Percentiles rank a stretch among this genome's conserved stretches.
Evolutionary conservation across 495 filamentous ascomycete genomes (phyloP).

Genomic region (Parachaetomium inaequale): DNA sequence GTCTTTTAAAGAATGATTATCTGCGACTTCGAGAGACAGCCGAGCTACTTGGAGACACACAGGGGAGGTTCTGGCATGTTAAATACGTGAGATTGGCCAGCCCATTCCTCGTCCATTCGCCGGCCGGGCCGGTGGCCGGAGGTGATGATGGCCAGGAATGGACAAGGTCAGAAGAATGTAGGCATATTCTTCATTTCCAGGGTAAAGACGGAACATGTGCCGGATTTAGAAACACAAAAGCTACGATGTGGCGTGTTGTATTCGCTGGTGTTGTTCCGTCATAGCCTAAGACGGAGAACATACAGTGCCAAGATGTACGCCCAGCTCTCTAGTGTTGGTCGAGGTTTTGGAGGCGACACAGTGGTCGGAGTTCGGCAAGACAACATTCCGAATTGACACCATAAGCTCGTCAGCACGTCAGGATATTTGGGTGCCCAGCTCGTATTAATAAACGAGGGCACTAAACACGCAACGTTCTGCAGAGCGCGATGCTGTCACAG

Average conservation of each 20-base stretch:
- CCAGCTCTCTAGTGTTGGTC: neutral
- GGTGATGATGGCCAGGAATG: neutral
- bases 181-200: conserved; percentile 4
- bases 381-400: conserved; percentile 1
- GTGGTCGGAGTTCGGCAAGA: neutral
- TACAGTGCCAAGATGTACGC: neutral
- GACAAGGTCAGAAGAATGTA: neutral
- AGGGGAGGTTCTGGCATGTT: conserved; percentile 2
- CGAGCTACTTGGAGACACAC: neutral
- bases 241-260: conserved; percentile 4
- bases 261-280: neutral
- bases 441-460: neutral
- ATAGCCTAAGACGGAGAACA: conserved; percentile 15
- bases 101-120: neutral
- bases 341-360: neutral
- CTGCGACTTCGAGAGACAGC: neutral
- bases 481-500: neutral
- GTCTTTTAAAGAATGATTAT: neutral
- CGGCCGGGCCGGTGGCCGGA: neutral
- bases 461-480: neutral
- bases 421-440: neutral
- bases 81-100: neutral
- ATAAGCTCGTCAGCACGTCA: neutral
- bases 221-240: conserved; percentile 11
- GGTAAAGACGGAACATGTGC: conserved; percentile 11